Conservation (phyloP, 139 green algal genomes). For the Raphidocelis subcapitata region DNA sequence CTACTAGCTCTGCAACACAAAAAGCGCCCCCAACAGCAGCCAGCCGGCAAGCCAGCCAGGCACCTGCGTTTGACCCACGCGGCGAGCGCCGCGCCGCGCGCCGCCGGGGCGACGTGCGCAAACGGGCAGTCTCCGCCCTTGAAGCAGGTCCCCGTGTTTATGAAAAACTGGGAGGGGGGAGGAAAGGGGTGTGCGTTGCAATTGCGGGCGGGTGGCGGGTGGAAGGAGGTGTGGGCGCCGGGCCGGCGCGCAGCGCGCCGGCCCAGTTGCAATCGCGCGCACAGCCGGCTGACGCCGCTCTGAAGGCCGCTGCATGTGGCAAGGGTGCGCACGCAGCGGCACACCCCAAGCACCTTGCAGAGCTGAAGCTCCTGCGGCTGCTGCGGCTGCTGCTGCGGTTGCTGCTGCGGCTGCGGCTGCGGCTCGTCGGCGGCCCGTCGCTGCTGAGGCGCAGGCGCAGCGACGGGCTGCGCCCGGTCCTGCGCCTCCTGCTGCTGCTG, state of each 20-base stretch:
- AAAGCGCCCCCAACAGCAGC: neutral
- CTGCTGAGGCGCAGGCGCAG: neutral
- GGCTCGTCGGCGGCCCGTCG: neutral
- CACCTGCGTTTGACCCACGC: constrained; percentile 16
- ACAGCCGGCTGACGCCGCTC: too few species aligned
- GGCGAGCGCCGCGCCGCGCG: neutral
- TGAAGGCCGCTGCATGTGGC: too few species aligned
- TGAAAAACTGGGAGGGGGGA: too few species aligned
- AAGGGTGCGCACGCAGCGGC: too few species aligned
- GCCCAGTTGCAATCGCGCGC: too few species aligned
- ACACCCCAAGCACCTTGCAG: constrained; percentile 14
- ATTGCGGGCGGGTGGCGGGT: too few species aligned
- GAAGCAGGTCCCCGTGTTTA: constrained; percentile 50
- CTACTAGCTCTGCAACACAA: neutral
- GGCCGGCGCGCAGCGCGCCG: too few species aligned
- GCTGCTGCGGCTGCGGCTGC: neutral
- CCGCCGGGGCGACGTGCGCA: constrained; percentile 24
- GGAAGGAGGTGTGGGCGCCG: too few species aligned
- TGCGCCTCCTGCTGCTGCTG: neutral
- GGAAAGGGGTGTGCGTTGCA: too few species aligned
- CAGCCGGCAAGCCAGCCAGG: neutral
- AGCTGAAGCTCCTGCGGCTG: neutral
- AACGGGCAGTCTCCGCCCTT: constrained; percentile 45
- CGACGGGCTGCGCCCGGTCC: too few species aligned
- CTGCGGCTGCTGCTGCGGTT: neutral